phyloP scores from a whole-genome alignment of 2,329 filamentous ascomycete species.

The Fusarium sp. region DNA sequence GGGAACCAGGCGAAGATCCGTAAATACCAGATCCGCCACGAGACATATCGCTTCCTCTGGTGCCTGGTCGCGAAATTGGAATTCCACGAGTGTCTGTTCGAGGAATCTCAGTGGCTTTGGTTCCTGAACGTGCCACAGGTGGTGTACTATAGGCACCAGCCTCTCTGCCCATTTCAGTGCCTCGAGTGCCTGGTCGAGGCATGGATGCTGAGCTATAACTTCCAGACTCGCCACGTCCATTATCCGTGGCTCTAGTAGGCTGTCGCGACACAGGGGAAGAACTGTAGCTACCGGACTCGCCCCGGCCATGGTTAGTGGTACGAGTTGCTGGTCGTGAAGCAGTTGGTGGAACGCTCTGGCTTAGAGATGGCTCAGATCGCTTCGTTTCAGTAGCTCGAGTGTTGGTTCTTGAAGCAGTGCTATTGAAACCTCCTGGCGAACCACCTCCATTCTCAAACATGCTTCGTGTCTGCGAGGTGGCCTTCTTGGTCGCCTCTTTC shows the following conservation, averaged over 20 bases:
- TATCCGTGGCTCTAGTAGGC: constrained; percentile 32
- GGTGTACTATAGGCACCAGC: constrained; percentile 35
- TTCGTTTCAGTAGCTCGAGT: constrained; percentile 35
- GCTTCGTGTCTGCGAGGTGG: constrained; percentile 82
- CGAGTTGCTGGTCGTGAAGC: constrained; percentile 33
- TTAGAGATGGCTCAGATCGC: constrained; percentile 31
- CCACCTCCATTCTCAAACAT: constrained; percentile 71
- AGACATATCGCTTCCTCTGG: constrained; percentile 52
- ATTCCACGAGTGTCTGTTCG: constrained; percentile 45
- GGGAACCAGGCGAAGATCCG: constrained; percentile 59
- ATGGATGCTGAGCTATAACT: constrained; percentile 42
- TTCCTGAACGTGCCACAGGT: constrained; percentile 42
- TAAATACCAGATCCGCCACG: constrained; percentile 46
- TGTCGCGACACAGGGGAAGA: constrained; percentile 57
- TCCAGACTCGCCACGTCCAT: constrained; percentile 47
- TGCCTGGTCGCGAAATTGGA: constrained; percentile 58
- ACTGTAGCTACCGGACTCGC: constrained; percentile 43
- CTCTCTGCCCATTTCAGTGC: constrained; percentile 49
- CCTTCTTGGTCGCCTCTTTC: constrained; percentile 94
- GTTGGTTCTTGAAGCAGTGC: constrained; percentile 45
- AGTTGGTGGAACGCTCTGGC: constrained; percentile 30
- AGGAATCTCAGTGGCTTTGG: constrained; percentile 40
- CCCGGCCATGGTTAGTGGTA: constrained; percentile 29
- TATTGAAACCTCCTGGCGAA: constrained; percentile 46
- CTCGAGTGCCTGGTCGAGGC: constrained; percentile 41